A percentile compares a stretch with the other conserved stretches of the same genome.
Evolutionary conservation across 768 basidiomycete species (phyloP).

Genomic region (Inosperma sp.): DNA sequence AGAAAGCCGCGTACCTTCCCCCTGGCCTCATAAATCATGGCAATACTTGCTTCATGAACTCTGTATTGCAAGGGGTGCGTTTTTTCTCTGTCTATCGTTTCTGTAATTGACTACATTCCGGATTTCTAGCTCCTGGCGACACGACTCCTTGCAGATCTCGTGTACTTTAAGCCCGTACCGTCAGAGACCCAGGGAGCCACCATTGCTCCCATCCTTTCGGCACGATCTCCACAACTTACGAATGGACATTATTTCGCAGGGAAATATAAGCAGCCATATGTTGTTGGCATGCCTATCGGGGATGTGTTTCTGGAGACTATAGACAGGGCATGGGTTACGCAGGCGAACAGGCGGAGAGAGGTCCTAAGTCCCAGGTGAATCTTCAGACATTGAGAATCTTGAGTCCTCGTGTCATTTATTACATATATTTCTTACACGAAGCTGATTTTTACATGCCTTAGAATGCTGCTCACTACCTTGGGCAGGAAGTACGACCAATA

Average conservation of each 20-base stretch:
- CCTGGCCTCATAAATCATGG: slow-evolving; percentile 78
- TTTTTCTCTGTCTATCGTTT: slow-evolving; percentile 3
- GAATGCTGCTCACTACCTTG: slow-evolving; percentile 59
- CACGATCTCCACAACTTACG: slow-evolving; percentile 62
- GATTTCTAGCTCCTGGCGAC: slow-evolving; percentile 60
- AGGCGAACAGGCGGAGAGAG: slow-evolving; percentile 46
- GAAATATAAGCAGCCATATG: slow-evolving; percentile 47
- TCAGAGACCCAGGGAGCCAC: slow-evolving; percentile 36
- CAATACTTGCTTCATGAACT: slow-evolving; percentile 96
- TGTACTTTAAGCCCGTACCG: slow-evolving; percentile 50
- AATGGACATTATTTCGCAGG: slow-evolving; percentile 60
- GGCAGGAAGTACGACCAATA: slow-evolving; percentile 92
- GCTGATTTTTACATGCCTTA: slow-evolving; percentile 26
- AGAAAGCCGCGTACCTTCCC: slow-evolving; percentile 55
- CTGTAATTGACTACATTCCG: slow-evolving; percentile 12
- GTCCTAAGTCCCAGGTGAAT: slow-evolving; percentile 66
- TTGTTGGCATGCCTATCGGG: slow-evolving; percentile 62
- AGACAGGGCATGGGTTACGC: slow-evolving; percentile 60
- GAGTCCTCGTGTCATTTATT: slow-evolving; percentile 1
- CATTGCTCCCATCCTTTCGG: slow-evolving; percentile 38
- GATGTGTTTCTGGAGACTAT: slow-evolving; percentile 61
- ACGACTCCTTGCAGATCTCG: slow-evolving; percentile 51
- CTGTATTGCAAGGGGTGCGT: slow-evolving; percentile 83
- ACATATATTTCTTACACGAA: neutral
- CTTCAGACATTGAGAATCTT: neutral